Evolutionary conservation across 768 basidiomycete genomes (phyloP), one percentile per base, ranked within the genome.

Genomic region (Calocera viscosa): DNA sequence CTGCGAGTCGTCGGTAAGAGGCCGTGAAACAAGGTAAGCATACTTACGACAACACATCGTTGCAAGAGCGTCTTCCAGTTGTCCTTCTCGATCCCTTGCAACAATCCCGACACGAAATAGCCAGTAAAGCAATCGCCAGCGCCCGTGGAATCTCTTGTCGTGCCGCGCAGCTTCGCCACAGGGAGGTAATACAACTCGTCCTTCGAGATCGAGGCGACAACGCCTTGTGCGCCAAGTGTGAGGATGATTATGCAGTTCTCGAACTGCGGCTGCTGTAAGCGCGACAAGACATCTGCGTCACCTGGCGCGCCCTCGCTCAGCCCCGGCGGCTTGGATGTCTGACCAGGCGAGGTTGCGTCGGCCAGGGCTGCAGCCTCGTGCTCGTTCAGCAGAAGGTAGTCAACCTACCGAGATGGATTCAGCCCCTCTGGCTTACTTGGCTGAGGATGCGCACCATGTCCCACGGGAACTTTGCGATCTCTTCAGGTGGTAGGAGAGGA

Each of bases 121-220:
- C 76, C 76, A 14, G 74, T 71, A 65, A 76, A 76, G 66, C 74
- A 75, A 67, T 76, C 76, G 14, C 76, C 76, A 11, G 76, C 76
- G 22, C 76, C 76, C 1, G 76, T 76, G 2, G 74, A 75, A 66
- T 76, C 76, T 65, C 68, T 72, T 3, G 75, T 64, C 5, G 70
- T 69, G 26, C 70, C 67, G 1, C 66, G 28, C 19, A 76, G 49
- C 38, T 68, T 72, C 2, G 68, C 75, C 16, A 73, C 73, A 17
- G 72, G 72, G 17, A 75, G 66, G 53, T 74, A 60, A 26, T 60
- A 60, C 3, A 60, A 28, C 53, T 60, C 53, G 30, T 60, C 30
- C 53, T 60, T 60, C 7, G 53, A 60, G 10, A 60, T 60, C 14
- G 14, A 22, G 16, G 53, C 26, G 14, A 60, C 53, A 10, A 60